These are phyloP conservation scores for Apiotrichum veenhuisii DNA, from an alignment of 1,284 basidiomycete genomes.

Conservation along the genomic window DNA sequence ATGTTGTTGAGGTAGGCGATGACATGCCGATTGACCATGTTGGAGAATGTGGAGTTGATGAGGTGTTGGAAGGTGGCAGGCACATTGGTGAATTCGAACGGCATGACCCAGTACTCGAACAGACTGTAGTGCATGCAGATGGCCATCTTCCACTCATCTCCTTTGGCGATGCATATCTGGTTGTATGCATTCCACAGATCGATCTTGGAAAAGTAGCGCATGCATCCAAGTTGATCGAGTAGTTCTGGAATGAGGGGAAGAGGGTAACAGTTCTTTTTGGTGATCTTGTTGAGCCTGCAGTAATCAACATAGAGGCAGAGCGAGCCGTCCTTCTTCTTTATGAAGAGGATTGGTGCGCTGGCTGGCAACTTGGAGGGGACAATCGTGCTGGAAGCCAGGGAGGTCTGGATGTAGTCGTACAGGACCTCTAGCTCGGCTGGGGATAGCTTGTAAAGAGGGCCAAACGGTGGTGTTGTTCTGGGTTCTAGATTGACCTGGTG, in stretches of 20 bases:
- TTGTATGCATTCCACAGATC: slow-evolving; percentile 41
- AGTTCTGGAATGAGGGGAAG: slow-evolving; percentile 28
- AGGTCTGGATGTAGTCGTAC: slow-evolving; percentile 49
- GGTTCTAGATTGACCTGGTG: slow-evolving; percentile 12
- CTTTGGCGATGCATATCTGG: slow-evolving; percentile 31
- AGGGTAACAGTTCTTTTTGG: slow-evolving; percentile 44
- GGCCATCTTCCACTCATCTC: slow-evolving; percentile 48
- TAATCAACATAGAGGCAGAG: slow-evolving; percentile 53
- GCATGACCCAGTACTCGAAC: slow-evolving; percentile 51
- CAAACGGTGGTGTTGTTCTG: slow-evolving; percentile 40
- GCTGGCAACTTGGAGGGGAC: slow-evolving; percentile 32
- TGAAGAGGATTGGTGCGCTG: slow-evolving; percentile 52
- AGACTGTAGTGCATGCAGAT: slow-evolving; percentile 43
- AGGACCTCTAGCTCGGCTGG: slow-evolving; percentile 45
- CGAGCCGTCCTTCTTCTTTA: slow-evolving; percentile 49
- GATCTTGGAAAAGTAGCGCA: slow-evolving; percentile 40
- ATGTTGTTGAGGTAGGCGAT: slow-evolving; percentile 50
- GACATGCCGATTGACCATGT: slow-evolving; percentile 31
- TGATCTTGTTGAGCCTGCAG: slow-evolving; percentile 51
- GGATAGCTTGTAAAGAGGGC: slow-evolving; percentile 46
- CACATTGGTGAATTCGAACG: slow-evolving; percentile 44
- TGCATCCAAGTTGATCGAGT: slow-evolving; percentile 36
- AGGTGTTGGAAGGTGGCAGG: slow-evolving; percentile 47
- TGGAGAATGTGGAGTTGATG: slow-evolving; percentile 32
- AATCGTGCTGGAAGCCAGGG: slow-evolving; percentile 46